Evolutionary conservation across 768 basidiomycete genomes (phyloP).

Genomic region (Crassisporium funariophilum): DNA sequence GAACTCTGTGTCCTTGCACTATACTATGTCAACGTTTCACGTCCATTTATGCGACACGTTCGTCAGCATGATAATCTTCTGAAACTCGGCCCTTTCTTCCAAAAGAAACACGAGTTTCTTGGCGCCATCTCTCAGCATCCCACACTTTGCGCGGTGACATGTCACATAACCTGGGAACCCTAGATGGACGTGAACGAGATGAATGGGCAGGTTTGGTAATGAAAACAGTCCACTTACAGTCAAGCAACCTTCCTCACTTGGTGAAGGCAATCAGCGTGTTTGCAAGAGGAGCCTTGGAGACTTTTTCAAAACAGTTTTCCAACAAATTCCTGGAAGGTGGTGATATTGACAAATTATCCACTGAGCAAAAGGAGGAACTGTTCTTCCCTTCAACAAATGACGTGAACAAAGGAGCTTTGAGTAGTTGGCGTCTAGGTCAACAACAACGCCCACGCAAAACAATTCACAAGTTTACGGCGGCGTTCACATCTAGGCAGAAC

Average conservation of each 20-base stretch:
- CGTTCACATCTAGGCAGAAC: constrained; percentile 5
- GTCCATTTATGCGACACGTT: not conserved
- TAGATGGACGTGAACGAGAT: not conserved
- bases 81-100: not conserved
- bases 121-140: not conserved
- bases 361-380: not conserved
- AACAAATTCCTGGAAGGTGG: constrained; percentile 26
- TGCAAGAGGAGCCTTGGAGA: constrained; percentile 17
- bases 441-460: constrained; percentile 5
- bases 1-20: not conserved
- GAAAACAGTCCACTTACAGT: constrained; percentile 8
- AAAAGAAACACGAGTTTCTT: not conserved
- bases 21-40: not conserved
- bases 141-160: constrained; percentile 8
- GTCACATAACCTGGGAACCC: not conserved
- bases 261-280: constrained; percentile 16
- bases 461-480: constrained; percentile 16
- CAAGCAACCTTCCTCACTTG: constrained; percentile 11
- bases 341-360: constrained; percentile 13
- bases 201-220: not conserved
- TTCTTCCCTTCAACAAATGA: constrained; percentile 29
- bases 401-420: constrained; percentile 28
- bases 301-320: constrained; percentile 24
- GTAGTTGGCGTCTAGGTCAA: constrained; percentile 12
- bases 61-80: not conserved